A percentile compares a stretch with the other conserved stretches of the same genome.
Evolutionary conservation across 345 rosid genomes (phyloP).

Genomic region (Citrus medica): DNA sequence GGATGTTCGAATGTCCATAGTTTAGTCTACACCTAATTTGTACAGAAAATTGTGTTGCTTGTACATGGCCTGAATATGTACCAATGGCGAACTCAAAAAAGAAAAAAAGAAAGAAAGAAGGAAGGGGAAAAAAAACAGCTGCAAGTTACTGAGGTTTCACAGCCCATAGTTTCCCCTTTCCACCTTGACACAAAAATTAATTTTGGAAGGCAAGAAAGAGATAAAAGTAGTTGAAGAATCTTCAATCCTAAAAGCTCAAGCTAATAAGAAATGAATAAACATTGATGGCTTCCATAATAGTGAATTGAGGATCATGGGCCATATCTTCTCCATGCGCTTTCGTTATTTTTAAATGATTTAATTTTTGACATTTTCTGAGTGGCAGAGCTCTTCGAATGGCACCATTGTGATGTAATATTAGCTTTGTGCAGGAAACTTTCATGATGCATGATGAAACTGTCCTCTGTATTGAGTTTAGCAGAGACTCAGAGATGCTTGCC

Average conservation of each 20-base stretch:
- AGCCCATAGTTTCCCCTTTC: background rate
- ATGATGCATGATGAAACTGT: slow-evolving; percentile 99
- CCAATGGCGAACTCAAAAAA: background rate
- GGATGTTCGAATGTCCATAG: background rate
- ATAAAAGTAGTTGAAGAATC: background rate
- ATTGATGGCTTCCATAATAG: background rate
- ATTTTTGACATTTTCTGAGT: background rate
- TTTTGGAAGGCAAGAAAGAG: background rate
- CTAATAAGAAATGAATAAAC: background rate
- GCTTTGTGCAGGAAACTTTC: slow-evolving; percentile 78
- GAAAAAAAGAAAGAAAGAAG: too few species aligned
- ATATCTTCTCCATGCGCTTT: slow-evolving; percentile 4
- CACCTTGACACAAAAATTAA: background rate
- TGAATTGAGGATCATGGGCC: background rate
- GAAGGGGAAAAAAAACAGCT: too few species aligned
- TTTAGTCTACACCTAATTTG: background rate
- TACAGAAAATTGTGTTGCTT: background rate
- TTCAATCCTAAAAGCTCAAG: background rate
- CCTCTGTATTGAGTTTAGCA: slow-evolving; percentile 94
- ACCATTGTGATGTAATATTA: slow-evolving; percentile 11
- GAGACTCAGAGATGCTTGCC: slow-evolving; percentile 97
- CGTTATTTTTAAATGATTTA: background rate
- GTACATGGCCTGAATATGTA: background rate
- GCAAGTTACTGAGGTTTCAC: too few species aligned
- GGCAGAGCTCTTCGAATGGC: slow-evolving; percentile 8